These are phyloP conservation scores for Picochlorum sp. DNA, from an alignment of 139 green algal species.

Conservation along the genomic window DNA sequence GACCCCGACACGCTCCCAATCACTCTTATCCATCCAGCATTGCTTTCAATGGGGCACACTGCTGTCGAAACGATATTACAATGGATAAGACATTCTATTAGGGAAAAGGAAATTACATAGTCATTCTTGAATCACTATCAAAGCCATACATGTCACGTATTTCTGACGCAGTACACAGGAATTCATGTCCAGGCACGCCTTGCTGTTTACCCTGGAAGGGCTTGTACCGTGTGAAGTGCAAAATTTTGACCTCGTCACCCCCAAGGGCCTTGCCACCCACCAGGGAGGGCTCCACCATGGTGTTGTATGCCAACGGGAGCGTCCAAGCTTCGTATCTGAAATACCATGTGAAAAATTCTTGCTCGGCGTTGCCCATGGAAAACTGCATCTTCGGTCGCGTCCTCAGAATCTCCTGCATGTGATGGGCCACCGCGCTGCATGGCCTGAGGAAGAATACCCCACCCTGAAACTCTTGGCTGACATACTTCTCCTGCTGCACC, in stretches of 20 bases:
- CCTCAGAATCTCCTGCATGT: constrained; percentile 1
- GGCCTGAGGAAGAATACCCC: background rate
- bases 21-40: too few relatives aligned
- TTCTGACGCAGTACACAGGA: background rate
- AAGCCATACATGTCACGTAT: background rate
- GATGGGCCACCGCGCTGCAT: background rate
- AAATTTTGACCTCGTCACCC: background rate
- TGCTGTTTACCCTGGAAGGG: background rate
- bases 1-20: too few relatives aligned
- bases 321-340: background rate
- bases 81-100: too few relatives aligned
- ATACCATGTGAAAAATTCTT: constrained; percentile 7
- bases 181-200: background rate
- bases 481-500: background rate
- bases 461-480: background rate
- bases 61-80: too few relatives aligned
- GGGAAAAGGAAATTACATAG: too few relatives aligned
- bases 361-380: background rate
- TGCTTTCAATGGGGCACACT: too few relatives aligned
- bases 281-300: background rate
- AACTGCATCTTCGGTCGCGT: background rate
- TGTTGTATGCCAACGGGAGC: background rate
- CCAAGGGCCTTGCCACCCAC: background rate
- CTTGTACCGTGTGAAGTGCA: background rate
- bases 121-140: too few relatives aligned